A percentile compares a stretch with the other conserved stretches of the same genome.
These are phyloP conservation scores for Dendrobium chrysotoxum DNA, from an alignment of 106 monocot genomes.

Conservation along the genomic window DNA sequence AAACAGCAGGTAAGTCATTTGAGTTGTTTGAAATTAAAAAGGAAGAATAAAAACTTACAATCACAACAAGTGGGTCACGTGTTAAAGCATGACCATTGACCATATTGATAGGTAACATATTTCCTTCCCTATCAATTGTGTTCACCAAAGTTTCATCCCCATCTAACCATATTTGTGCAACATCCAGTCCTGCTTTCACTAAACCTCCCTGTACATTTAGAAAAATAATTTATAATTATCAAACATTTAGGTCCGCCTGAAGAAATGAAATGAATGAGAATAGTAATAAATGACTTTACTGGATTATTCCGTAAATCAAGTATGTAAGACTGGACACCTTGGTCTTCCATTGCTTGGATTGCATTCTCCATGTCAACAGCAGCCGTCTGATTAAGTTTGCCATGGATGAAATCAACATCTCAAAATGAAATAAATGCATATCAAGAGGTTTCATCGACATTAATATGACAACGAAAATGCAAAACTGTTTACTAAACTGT, in stretches of 20 bases:
- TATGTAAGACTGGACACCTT: conserved; percentile 94
- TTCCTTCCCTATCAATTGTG: conserved; percentile 85
- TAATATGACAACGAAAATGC: not conserved
- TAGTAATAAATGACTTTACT: conserved; percentile 9
- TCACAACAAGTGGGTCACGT: conserved; percentile 90
- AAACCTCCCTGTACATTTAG: conserved; percentile 56
- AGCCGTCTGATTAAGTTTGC: conserved; percentile 54
- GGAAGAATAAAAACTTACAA: conserved; percentile 42
- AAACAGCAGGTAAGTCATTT: too few species aligned
- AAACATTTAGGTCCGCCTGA: not conserved
- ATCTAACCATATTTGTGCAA: conserved; percentile 97
- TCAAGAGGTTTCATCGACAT: not conserved
- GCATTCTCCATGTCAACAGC: conserved; percentile 86
- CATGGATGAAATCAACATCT: not conserved
- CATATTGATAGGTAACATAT: conserved; percentile 83
- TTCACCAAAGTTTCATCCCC: conserved; percentile 89
- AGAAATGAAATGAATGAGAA: not conserved
- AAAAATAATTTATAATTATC: not conserved
- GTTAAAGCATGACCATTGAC: conserved; percentile 79
- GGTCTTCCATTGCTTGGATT: conserved; percentile 64
- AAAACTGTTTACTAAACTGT: too few species aligned
- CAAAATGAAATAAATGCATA: not conserved
- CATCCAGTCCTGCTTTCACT: conserved; percentile 92
- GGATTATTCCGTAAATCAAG: conserved; percentile 94
- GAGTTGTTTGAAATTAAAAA: not conserved